These are phyloP conservation scores for Neurospora intermedia DNA, from an alignment of 495 filamentous ascomycete genomes.

Conservation along the genomic window DNA sequence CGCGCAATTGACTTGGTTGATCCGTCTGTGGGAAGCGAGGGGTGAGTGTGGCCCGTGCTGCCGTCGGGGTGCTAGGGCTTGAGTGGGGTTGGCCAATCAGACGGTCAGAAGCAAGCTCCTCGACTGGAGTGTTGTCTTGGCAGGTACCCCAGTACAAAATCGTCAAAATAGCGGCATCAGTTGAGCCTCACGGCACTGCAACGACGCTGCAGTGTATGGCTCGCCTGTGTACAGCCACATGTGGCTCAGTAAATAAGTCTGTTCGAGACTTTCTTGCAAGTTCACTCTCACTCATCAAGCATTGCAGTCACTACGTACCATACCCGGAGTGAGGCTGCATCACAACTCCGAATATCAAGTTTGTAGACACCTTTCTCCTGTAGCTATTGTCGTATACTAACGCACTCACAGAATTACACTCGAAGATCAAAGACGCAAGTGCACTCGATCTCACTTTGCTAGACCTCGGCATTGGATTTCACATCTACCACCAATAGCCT, in stretches of 20 bases:
- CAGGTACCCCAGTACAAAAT: slow-evolving; percentile 1
- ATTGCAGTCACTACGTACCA: not conserved
- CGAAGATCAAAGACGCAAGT: not conserved
- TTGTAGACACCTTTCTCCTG: not conserved
- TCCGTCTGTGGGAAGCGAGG: slow-evolving; percentile 13
- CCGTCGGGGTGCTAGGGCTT: slow-evolving; percentile 21
- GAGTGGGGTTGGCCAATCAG: slow-evolving; percentile 12
- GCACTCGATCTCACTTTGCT: not conserved
- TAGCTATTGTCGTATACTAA: not conserved
- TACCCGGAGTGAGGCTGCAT: not conserved
- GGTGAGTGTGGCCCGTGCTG: slow-evolving; percentile 4
- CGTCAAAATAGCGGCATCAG: not conserved
- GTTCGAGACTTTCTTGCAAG: not conserved
- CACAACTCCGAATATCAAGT: not conserved
- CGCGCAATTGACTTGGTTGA: slow-evolving; percentile 13
- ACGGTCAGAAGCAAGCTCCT: not conserved
- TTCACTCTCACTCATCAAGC: not conserved
- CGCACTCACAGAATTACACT: not conserved
- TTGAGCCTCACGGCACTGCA: not conserved
- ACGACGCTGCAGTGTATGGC: too few species aligned
- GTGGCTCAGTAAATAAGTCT: slow-evolving; percentile 8
- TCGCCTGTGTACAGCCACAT: slow-evolving; percentile 7
- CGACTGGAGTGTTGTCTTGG: slow-evolving; percentile 1
- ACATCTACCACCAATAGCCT: not conserved
- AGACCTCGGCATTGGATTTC: not conserved